Base-by-base conservation (phyloP, 768 basidiomycete genomes). In the Phaeotremella skinneri region DNA sequence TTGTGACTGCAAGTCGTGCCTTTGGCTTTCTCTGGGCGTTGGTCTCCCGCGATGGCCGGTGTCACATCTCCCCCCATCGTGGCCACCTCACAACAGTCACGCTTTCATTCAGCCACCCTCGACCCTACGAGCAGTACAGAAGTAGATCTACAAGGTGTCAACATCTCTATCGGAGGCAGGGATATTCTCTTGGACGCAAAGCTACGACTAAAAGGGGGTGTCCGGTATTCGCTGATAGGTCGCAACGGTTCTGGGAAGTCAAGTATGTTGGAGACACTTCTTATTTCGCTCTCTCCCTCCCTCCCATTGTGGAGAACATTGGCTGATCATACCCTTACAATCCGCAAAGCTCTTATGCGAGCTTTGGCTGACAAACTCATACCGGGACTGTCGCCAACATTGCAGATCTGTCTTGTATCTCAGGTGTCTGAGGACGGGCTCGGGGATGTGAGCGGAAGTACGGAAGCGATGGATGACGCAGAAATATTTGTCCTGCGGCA, bases 211-310 rank as follows among this genome's bases (percentile, higher is more conserved):
- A 82, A 83, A 55, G 60, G 66, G 0, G 78, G 79, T 1, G 59
- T 68, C 1, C 52, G 59, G 27, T 79, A 79, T 56, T 80, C 81
- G 2, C 78, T 87, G 53, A 77, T 84, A 5, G 85, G 84, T 29
- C 78, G 83, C 53, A 83, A 84, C 67, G 84, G 84, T 2, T 78
- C 80, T 17, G 84, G 83, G 9, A 84, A 84, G 66, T 82, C 81
- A 14, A 81, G 80, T 81, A 49, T 45, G 63, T 59, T 27, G 20
- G 34, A 37, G 7, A 5, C 32, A 50, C 17, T n/a, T n/a, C n/a
- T 23, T 26, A 23, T 23, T 26, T 51, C 17, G 50, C 32, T 23
- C 9, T 23, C n/a, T n/a, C n/a, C n/a, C n/a, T n/a, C n/a, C 25
- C 26, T 1, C 70, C 3, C 68, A 73, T 63, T 69, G 31, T 27